Base-by-base conservation (phyloP, 306 rosid species). In the Hippophae rhamnoides region DNA sequence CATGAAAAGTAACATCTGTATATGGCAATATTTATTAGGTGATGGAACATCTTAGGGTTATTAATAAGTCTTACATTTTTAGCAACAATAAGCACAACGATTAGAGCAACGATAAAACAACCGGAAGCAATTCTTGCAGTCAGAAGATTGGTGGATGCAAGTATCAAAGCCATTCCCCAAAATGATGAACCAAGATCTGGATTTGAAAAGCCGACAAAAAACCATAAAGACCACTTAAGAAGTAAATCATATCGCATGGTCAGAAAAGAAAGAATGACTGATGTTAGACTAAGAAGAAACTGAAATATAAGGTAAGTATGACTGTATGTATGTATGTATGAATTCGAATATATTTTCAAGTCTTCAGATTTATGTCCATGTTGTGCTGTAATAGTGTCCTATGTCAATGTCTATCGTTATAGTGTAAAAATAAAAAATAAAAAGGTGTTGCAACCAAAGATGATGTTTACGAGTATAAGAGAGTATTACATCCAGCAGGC, bases 81-180 rank as follows among this genome's bases (percentile, higher is more conserved):
- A 1, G 90, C 90, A 25, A 84, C 70, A 12, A 74, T 61, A 58
- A 84, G 85, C 47, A 70, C 82, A 55, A 71, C 44, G 25, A 81
- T 43, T 13, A 84, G 65, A 45, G 85, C 85, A 47, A 79, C 76
- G 61, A 84, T 66, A 63, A 84, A 84, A 48, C 90, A 84, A 9
- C 85, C 87, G 1, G 90, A 79, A 43, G 90, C 90, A 50, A 84
- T 81, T 62, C 85, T 79, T 58, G 82, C 79, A 12, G 87, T 78
- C 9, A 78, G 81, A 58, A 84, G 77, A 59, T 84, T 81, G 63
- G 86, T 84, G 9, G 90, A 84, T 6, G 85, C 83, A 61, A 84
- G 81, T 45, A 84, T 78, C 79, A 84, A 78, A 43, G 76, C 46
- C 90, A 84, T 84, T 38, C 90, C 87, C 87, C 87, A 84, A 58